Evolutionary conservation across 2,329 filamentous ascomycete species (phyloP), one percentile per base, ranked within the genome.

Genomic region (Verticillium klebahnii): DNA sequence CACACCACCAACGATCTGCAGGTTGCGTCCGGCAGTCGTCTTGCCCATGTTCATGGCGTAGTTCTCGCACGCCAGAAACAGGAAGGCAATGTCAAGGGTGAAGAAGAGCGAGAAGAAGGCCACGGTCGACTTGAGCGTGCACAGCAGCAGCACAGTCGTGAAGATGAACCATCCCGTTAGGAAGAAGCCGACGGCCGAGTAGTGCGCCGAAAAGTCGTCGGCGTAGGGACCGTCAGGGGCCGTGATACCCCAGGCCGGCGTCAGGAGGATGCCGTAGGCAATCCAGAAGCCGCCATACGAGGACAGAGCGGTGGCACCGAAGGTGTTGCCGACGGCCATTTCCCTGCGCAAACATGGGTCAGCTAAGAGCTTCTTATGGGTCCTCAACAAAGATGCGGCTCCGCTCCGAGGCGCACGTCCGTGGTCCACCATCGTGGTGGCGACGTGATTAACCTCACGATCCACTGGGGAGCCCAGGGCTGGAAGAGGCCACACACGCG

Each of bases 201-300:
- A 73, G 63, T 84, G 81, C 65, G 80, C 78, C 31, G 77, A 68
- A 19, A 75, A 73, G 61, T 81, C 68, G 68, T 78, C 67, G 5
- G 67, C 67, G 67, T 87, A 87, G 3, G 80, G 81, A 40, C 74
- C 74, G 23, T 79, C 76, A 0, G 67, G 56, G 34, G 72, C 60
- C 54, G 61, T 74, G 29, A 56, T 56, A 29, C 54, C 54, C 54
- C 54, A 56, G 3, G 54, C 72, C 1, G 85, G 90, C 2, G 89
- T 91, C 64, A 90, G 76, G 60, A 93, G 81, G 69, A 93, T 88
- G 65, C 80, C 90, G 69, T 91, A 90, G 14, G 84, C 80, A 70
- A 94, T 85, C 91, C 91, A 94, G 83, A 94, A 94, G 65, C 90
- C 90, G 68, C 91, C 91, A 71, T 91, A 94, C 0, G 90, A 93